Evolutionary conservation across 2,329 filamentous ascomycete species (phyloP), one percentile per base, ranked within the genome.

Genomic region (Lecanosticta acicola): DNA sequence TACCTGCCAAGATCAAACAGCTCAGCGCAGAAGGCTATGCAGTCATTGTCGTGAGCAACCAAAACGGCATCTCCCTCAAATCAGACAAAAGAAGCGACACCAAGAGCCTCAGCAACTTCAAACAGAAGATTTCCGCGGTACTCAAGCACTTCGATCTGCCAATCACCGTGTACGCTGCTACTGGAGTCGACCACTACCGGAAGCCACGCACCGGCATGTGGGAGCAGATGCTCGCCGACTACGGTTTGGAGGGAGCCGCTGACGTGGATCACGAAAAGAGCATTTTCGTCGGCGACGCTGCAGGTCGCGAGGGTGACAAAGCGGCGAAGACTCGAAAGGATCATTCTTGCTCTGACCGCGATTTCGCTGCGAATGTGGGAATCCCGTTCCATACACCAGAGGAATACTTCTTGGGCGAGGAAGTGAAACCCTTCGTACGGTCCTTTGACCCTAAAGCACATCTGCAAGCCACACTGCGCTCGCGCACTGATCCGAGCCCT

Each of bases 201-300:
- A 98, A 98, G 68, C 93, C 93, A 3, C 76, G 90, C 32, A 75
- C 73, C 1, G 91, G 90, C 16, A 96, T 97, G 86, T 98, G 93
- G 91, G 73, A 75, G 20, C 77, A 83, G 60, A 68, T 85, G 50
- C 61, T 83, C 4, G 65, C 72, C 19, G 75, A 79, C 54, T 68
- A 71, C 47, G 66, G 70, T 26, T 62, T 78, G 1, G 68, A 77
- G 36, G 70, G 72, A 41, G 61, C 61, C 3, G 70, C 70, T 1
- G 74, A 77, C 13, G 67, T 94, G n/a, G 84, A 95, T 63, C 65
- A 86, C 26, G 68, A 77, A 13, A 71, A 74, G 2, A 94, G 87
- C 18, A 73, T 96, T 53, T 96, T 95, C 62, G 82, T 98, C 36
- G 93, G 93, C 36, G 93, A 98, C 70, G 93, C 93, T 39, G 80